Conservation (phyloP, 495 filamentous ascomycete genomes). For the Pyrenula massariospora region DNA sequence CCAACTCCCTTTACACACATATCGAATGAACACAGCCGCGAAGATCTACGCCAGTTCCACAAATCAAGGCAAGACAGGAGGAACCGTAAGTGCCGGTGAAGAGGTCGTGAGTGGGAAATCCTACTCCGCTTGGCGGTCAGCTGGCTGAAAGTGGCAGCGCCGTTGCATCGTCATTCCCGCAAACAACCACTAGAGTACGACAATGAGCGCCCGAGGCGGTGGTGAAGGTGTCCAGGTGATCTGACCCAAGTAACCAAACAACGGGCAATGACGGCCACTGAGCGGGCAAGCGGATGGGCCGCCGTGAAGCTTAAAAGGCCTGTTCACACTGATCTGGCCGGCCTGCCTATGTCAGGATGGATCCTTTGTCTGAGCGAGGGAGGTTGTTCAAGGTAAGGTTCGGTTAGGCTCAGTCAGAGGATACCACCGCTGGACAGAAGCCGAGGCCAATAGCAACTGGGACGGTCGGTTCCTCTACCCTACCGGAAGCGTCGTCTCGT, state of each 20-base stretch:
- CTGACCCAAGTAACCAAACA: too few relatives aligned
- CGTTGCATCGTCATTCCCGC: background rate
- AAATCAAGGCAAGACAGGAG: background rate
- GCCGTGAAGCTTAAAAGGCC: background rate
- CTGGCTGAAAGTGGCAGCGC: background rate
- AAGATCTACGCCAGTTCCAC: background rate
- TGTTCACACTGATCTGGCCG: too few relatives aligned
- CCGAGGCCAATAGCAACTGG: background rate
- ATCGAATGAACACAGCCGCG: background rate
- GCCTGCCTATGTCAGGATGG: too few relatives aligned
- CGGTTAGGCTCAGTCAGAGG: background rate
- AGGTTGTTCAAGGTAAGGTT: background rate
- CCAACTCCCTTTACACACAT: background rate
- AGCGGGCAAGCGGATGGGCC: background rate
- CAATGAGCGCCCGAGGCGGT: background rate
- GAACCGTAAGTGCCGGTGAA: background rate
- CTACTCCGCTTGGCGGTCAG: background rate
- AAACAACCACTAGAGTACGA: background rate
- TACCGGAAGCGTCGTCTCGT: background rate
- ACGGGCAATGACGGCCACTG: background rate
- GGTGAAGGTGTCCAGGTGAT: background rate
- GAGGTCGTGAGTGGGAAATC: background rate
- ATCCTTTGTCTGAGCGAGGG: background rate
- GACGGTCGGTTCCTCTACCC: background rate
- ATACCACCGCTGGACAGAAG: background rate